These are phyloP conservation scores for Phyllosticta citrichinensis DNA, from an alignment of 2,329 filamentous ascomycete genomes.

Conservation along the genomic window DNA sequence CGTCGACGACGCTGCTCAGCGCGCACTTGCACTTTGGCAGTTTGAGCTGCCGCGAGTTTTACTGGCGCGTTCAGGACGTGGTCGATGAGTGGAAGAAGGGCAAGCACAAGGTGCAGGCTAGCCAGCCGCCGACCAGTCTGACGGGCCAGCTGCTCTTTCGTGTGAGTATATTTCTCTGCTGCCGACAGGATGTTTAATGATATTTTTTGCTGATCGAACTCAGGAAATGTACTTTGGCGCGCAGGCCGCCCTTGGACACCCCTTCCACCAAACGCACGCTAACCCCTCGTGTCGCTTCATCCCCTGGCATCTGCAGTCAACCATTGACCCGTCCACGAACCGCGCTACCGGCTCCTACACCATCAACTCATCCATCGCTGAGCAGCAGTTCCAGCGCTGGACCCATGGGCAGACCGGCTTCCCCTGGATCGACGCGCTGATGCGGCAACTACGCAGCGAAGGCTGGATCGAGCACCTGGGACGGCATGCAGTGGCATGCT, in stretches of 20 bases:
- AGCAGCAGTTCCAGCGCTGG: conserved; percentile 60
- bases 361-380: conserved; percentile 52
- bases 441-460: conserved; percentile 61
- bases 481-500: conserved; percentile 68
- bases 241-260: conserved; percentile 55
- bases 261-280: conserved; percentile 54
- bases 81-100: conserved; percentile 48
- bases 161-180: neutral
- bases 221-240: conserved; percentile 73
- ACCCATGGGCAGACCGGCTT: conserved; percentile 61
- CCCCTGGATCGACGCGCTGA: conserved; percentile 71
- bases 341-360: conserved; percentile 48
- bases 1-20: conserved; percentile 62
- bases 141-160: conserved; percentile 66
- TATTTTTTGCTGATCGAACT: neutral
- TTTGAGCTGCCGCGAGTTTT: conserved; percentile 60
- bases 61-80: conserved; percentile 58
- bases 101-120: conserved; percentile 28
- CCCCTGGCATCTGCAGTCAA: conserved; percentile 66
- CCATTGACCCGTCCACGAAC: conserved; percentile 34
- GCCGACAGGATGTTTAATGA: neutral
- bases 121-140: conserved; percentile 54
- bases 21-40: conserved; percentile 67
- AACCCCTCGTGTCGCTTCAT: conserved; percentile 64
- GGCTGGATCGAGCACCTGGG: conserved; percentile 77